Percentiles rank a stretch among this genome's conserved stretches.
These are phyloP conservation scores for Blastobotrys proliferans DNA, from an alignment of 1,139 yeast genomes.

Conservation along the genomic window DNA sequence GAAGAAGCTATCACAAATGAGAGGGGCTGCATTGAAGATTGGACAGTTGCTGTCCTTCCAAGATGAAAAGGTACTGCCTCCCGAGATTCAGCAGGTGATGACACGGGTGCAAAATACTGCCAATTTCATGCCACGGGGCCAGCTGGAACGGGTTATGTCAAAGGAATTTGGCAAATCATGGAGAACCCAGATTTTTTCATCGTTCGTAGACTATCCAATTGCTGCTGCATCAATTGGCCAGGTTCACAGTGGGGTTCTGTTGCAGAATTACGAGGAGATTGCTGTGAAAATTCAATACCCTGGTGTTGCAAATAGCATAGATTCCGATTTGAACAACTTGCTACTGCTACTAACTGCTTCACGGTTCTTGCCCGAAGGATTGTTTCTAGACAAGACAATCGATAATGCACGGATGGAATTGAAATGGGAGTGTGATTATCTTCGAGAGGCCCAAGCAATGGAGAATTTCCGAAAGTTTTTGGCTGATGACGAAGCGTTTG, in stretches of 20 bases:
- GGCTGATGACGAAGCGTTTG: constrained; percentile 64
- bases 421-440: constrained; percentile 96
- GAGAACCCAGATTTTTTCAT: constrained; percentile 62
- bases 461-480: constrained; percentile 62
- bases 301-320: constrained; percentile 92
- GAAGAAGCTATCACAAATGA: constrained; percentile 82
- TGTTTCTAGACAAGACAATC: constrained; percentile 85
- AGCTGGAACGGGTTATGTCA: constrained; percentile 71
- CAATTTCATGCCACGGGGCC: constrained; percentile 93
- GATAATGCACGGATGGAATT: constrained; percentile 91
- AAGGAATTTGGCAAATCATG: constrained; percentile 74
- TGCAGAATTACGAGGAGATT: constrained; percentile 54
- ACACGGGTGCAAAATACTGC: constrained; percentile 90
- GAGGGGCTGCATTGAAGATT: constrained; percentile 95
- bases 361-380: constrained; percentile 81
- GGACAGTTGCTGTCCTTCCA: constrained; percentile 97
- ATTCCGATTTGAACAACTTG: constrained; percentile 85
- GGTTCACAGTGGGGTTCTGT: constrained; percentile 79
- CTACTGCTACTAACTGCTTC: constrained; percentile 81
- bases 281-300: constrained; percentile 98
- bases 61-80: constrained; percentile 75
- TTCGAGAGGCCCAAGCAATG: constrained; percentile 81
- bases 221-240: constrained; percentile 99
- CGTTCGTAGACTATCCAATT: constrained; percentile 83
- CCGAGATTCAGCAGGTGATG: constrained; percentile 75